phyloP scores from a whole-genome alignment of 2,329 filamentous ascomycete species.

The Colletotrichum musicola region DNA sequence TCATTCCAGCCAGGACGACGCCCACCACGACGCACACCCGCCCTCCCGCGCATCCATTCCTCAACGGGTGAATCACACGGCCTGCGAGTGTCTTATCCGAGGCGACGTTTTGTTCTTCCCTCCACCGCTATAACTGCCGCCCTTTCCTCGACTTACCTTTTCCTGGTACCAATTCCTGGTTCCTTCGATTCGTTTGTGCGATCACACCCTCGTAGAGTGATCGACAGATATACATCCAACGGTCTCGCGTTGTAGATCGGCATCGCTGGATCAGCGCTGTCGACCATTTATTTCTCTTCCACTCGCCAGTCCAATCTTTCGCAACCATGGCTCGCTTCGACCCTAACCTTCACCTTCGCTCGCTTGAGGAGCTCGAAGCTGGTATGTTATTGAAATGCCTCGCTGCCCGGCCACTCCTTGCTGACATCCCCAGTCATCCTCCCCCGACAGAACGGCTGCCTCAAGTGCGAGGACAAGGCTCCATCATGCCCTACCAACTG shows the following conservation, averaged over 20 bases:
- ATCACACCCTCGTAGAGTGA: slow-evolving; percentile 26
- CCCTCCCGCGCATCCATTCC: slow-evolving; percentile 34
- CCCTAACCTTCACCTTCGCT: slow-evolving; percentile 38
- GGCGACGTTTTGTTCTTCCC: slow-evolving; percentile 13
- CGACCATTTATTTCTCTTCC: slow-evolving; percentile 19
- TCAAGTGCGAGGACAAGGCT: slow-evolving; percentile 57
- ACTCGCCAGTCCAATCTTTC: neutral
- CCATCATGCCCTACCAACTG: slow-evolving; percentile 61
- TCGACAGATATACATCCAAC: slow-evolving; percentile 26
- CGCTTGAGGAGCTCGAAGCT: slow-evolving; percentile 36
- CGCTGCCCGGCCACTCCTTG: neutral
- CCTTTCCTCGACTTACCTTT: slow-evolving; percentile 15
- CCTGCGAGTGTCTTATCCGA: slow-evolving; percentile 14
- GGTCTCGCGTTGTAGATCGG: slow-evolving; percentile 31
- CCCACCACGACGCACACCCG: slow-evolving; percentile 5
- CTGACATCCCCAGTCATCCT: slow-evolving; percentile 45
- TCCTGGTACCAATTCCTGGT: slow-evolving; percentile 5
- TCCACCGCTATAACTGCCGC: slow-evolving; percentile 18
- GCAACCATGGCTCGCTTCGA: slow-evolving; percentile 35
- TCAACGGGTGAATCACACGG: slow-evolving; percentile 8
- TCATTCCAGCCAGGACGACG: slow-evolving; percentile 26
- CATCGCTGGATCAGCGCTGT: slow-evolving; percentile 27
- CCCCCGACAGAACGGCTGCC: slow-evolving; percentile 57
- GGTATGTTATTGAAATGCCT: slow-evolving; percentile 25
- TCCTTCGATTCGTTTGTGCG: slow-evolving; percentile 17